Evolutionary conservation across 306 rosid genomes (phyloP).

Genomic region (Trichosanthes cucumerina): DNA sequence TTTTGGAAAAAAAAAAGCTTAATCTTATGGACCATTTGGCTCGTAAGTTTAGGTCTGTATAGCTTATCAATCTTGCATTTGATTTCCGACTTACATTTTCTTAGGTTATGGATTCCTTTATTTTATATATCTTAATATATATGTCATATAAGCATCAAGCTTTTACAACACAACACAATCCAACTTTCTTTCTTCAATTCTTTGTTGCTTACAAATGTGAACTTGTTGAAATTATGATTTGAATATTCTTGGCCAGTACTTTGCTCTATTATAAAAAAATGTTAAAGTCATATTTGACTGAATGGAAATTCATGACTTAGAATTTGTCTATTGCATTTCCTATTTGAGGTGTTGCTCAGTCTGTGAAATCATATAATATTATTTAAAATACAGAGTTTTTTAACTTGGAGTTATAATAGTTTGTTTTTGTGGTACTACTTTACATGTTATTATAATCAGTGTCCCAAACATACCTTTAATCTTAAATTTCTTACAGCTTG

Average conservation of each 20-base stretch:
- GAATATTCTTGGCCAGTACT: neutral
- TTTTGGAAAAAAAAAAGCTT: neutral
- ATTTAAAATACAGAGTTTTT: too few relatives aligned
- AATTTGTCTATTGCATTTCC: neutral
- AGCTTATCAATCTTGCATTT: neutral
- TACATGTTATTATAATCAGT: too few relatives aligned
- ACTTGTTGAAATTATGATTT: neutral
- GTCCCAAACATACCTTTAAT: too few relatives aligned
- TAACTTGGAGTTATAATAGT: too few relatives aligned
- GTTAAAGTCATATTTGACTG: neutral
- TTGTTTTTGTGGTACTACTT: too few relatives aligned
- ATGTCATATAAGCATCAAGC: neutral
- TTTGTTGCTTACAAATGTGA: neutral
- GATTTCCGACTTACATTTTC: too few relatives aligned
- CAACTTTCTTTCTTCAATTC: neutral
- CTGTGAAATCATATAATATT: too few relatives aligned
- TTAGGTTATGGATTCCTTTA: neutral
- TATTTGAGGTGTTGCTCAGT: too few relatives aligned
- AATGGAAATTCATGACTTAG: neutral
- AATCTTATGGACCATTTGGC: neutral
- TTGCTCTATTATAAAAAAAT: neutral
- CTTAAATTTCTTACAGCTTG: too few relatives aligned
- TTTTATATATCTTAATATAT: neutral
- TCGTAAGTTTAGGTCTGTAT: neutral
- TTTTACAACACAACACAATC: neutral